These are phyloP conservation scores for Botrytis sinoallii DNA, from an alignment of 2,329 filamentous ascomycete species.

Conservation along the genomic window DNA sequence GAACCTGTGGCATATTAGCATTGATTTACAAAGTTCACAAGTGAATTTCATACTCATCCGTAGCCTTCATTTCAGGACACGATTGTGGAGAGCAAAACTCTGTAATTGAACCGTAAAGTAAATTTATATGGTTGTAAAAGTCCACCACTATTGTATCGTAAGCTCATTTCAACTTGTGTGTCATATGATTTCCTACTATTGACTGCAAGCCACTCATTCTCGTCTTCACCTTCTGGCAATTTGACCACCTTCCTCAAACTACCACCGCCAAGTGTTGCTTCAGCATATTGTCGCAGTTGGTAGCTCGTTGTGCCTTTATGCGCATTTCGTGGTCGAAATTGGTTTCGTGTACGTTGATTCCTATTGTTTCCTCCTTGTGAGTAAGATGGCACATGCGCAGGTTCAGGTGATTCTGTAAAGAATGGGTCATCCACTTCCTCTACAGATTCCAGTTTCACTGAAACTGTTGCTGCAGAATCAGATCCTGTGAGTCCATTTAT, in stretches of 20 bases:
- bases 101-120: constrained; percentile 97
- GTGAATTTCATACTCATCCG: constrained; percentile 72
- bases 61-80: constrained; percentile 99
- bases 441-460: constrained; percentile 20
- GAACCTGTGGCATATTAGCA: constrained; percentile 57
- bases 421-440: constrained; percentile 23
- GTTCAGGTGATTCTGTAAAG: constrained; percentile 44
- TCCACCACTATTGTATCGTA: constrained; percentile 74
- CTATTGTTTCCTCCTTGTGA: constrained; percentile 47
- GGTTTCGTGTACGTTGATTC: constrained; percentile 82
- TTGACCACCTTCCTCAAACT: constrained; percentile 95
- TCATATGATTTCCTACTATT: constrained; percentile 63
- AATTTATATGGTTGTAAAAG: constrained; percentile 99
- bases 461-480: constrained; percentile 32
- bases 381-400: constrained; percentile 37
- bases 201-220: constrained; percentile 97
- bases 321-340: constrained; percentile 83
- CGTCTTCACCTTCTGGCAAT: constrained; percentile 92
- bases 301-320: constrained; percentile 87
- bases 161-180: constrained; percentile 27
- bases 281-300: constrained; percentile 95
- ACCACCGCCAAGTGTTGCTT: constrained; percentile 91
- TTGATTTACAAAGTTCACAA: neutral
- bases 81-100: constrained; percentile 98
- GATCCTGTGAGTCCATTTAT: constrained; percentile 14